Evolutionary conservation across 345 rosid genomes (phyloP).

Genomic region (Dimocarpus longan): DNA sequence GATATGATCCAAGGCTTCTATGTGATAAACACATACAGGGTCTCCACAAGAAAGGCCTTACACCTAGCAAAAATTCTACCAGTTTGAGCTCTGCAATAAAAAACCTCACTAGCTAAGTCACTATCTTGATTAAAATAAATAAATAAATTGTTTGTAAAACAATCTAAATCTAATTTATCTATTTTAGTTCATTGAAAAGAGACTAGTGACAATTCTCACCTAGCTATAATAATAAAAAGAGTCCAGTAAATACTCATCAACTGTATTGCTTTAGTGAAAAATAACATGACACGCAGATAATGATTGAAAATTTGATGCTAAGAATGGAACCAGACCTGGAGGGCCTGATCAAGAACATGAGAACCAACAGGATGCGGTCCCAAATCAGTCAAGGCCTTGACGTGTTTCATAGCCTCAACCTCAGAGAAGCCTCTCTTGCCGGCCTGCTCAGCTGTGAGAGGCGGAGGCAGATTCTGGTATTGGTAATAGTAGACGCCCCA

Average conservation of each 20-base stretch:
- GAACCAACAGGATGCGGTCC: conserved; percentile 93
- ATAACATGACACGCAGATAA: neutral
- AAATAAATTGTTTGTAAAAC: neutral
- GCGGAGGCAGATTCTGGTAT: conserved; percentile 61
- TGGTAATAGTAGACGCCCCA: conserved; percentile 72
- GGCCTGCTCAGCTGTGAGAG: conserved; percentile 74
- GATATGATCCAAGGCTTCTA: neutral
- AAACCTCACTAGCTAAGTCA: neutral
- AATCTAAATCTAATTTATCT: neutral
- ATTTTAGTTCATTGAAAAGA: neutral
- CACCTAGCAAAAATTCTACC: neutral
- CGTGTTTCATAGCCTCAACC: conserved; percentile 74
- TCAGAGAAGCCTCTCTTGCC: conserved; percentile 96
- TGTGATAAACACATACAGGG: neutral
- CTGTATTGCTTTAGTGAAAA: neutral
- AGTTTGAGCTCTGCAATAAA: neutral
- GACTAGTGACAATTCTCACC: neutral
- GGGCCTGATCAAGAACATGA: conserved; percentile 69
- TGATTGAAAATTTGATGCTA: neutral
- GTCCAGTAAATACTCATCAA: neutral
- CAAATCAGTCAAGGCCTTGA: conserved; percentile 66
- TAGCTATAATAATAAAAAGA: neutral
- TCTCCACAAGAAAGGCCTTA: neutral
- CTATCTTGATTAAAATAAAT: neutral
- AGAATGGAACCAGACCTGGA: conserved; percentile 49